Percentiles rank a stretch among this genome's conserved stretches.
phyloP scores from a whole-genome alignment of 208 protist genomes.

The Crithidia bombi region DNA sequence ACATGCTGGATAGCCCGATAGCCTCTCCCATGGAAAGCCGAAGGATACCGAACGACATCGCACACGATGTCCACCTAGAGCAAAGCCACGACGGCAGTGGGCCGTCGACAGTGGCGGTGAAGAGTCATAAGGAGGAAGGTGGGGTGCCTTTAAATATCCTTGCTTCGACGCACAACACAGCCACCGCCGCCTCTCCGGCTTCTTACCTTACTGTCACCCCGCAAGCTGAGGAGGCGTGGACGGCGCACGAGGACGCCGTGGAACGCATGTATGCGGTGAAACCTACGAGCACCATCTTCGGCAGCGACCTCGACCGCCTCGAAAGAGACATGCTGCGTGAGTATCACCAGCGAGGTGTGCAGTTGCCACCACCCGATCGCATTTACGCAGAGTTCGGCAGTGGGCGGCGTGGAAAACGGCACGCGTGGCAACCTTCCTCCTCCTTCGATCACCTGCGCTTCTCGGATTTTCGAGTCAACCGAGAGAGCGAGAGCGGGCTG shows the following conservation, averaged over 20 bases:
- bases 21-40: conserved; percentile 15
- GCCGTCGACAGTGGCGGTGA: not conserved
- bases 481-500: conserved; percentile 18
- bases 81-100: not conserved
- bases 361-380: conserved; percentile 52
- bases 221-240: conserved; percentile 27
- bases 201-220: conserved; percentile 15
- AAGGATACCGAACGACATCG: conserved; percentile 19
- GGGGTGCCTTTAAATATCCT: not conserved
- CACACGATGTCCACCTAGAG: not conserved
- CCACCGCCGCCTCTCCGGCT: conserved; percentile 22
- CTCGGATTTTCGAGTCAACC: conserved; percentile 21
- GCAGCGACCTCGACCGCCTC: conserved; percentile 77
- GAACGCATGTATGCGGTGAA: conserved; percentile 51
- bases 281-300: conserved; percentile 69
- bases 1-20: not conserved
- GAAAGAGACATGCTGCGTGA: conserved; percentile 81
- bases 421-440: conserved; percentile 64
- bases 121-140: not conserved
- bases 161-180: conserved; percentile 8
- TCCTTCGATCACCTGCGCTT: conserved; percentile 51
- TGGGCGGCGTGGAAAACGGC: conserved; percentile 37
- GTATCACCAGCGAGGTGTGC: conserved; percentile 56
- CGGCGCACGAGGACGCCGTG: conserved; percentile 40
- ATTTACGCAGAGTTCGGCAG: conserved; percentile 61